Base-by-base conservation (phyloP, 306 rosid genomes). In the Cicer yamashitae region DNA sequence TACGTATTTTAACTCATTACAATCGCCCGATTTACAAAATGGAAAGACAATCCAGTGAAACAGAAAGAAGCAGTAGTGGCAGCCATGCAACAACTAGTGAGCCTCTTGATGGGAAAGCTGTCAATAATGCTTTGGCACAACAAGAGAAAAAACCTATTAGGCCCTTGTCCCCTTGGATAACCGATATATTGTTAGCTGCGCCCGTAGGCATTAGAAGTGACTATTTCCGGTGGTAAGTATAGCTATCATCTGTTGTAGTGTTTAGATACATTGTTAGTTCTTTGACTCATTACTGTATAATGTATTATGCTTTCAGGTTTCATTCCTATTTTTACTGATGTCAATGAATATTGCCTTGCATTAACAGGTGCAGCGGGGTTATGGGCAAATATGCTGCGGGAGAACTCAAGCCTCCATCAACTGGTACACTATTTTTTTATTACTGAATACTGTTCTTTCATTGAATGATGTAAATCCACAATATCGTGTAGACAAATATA, bases 311-410 rank as follows among this genome's bases (percentile, higher is more conserved):
- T 34, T 54, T 60, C 30, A 15, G 70, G 14, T 53, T 9, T 11
- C 44, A 4, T 63, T 38, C 63, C 13, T 57, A 69, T 39, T 43
- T 41, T 69, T 70, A 43, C 51, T 45, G 10, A 63, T 43, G 75
- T 47, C 9, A 43, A 43, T 62, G 60, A 15, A 61, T 50, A 15
- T 67, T 74, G 61, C 68, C 56, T 9, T 78, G 30, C 76, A 64
- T 60, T 70, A 70, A 84, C 94, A 94, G 98, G 98, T 94, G 98
- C 82, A 94, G 98, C 70, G 98, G 98, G 67, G 97, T 94, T 79
- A 91, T 94, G 98, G 98, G 98, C 65, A 94, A 91, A 87, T 94
- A 94, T 87, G 92, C 96, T 85, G 96, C 97, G 15, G 98, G 97
- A 83, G 98, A 94, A 83, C 97, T 94, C 70, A 94, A 87, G 94